phyloP scores from a whole-genome alignment of 2,329 filamentous ascomycete genomes.

The Fusarium miscanthi region DNA sequence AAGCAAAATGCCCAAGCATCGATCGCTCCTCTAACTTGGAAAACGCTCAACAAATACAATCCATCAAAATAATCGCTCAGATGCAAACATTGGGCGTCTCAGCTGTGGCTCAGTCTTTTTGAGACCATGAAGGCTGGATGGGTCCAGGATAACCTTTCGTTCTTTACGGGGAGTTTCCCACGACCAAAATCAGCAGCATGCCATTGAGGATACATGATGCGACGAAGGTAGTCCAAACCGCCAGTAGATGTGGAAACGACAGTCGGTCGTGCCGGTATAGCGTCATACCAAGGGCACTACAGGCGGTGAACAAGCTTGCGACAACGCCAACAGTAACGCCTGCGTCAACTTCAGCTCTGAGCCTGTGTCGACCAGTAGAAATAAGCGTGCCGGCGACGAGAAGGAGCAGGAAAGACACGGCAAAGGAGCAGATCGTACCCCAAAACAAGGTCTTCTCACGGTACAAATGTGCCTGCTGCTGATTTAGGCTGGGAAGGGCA shows the following conservation, averaged over 20 bases:
- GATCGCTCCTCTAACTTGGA: conserved; percentile 2
- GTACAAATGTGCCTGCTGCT: conserved; percentile 62
- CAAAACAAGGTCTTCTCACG: conserved; percentile 67
- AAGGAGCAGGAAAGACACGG: conserved; percentile 71
- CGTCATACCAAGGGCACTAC: conserved; percentile 69
- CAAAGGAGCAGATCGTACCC: conserved; percentile 65
- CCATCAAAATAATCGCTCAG: conserved; percentile 3
- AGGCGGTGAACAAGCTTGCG: conserved; percentile 72
- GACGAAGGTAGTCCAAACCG: conserved; percentile 53
- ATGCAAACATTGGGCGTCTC: neutral
- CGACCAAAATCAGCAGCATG: conserved; percentile 56
- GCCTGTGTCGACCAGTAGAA: conserved; percentile 73
- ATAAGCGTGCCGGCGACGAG: conserved; percentile 73
- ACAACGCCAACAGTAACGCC: conserved; percentile 77
- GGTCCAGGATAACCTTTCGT: neutral
- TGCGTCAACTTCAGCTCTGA: conserved; percentile 77
- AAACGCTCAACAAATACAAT: conserved; percentile 40
- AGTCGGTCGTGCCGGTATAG: conserved; percentile 62
- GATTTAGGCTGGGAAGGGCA: conserved; percentile 63
- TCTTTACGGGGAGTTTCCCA: conserved; percentile 49
- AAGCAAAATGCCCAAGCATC: conserved; percentile 2
- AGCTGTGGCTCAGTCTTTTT: conserved; percentile 11
- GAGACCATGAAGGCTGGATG: neutral
- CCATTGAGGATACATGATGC: conserved; percentile 56
- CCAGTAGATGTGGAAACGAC: conserved; percentile 55